Base-by-base conservation (phyloP, 192 early-diverging fungal genomes). In the Chytriomyces sp. region DNA sequence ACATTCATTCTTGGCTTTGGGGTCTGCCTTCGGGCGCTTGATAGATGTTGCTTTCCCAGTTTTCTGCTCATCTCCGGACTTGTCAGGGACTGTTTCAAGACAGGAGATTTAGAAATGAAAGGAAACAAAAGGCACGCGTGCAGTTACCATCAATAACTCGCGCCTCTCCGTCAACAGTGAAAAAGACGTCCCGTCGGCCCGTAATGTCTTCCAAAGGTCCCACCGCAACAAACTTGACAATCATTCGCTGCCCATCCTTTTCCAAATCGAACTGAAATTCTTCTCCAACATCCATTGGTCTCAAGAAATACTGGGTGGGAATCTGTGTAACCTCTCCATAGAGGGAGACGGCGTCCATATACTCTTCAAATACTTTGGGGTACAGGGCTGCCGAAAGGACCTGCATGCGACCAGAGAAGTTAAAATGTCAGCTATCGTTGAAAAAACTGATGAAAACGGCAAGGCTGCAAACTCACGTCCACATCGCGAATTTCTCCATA, bases 111-210 rank as follows among this genome's bases (percentile, higher is more conserved):
- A 60, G 8, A n/a, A 70, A 45, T 1, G 20, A 67, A 69, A 43
- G 70, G 47, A 44, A 50, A 23, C 47, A 68, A 61, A 50, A 3
- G 18, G 88, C 91, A 45, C 67, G 82, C 65, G 93, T 92, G 43
- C 77, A 62, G 67, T 76, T 84, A 49, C 95, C 85, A 71, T 89
- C 90, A 47, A 96, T 90, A 63, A 93, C 92, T 79, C 96, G 89
- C 16, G 93, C 93, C 82, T 98, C 96, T 74, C 97, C 95, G 81
- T 98, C 97, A 74, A 98, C 79, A 77, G 92, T 92, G 87, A 98
- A 98, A 91, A 93, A 98, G 26, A 98, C 95, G 77, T 98, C 97
- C 63, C 95, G 89, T 71, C 85, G 88, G 35, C 91, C 89, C 53
- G 84, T 93, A 62, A 86, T 74, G 16, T 90, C 87, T 68, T 95